Base-by-base conservation (phyloP, 2,329 filamentous ascomycete species). In the Fusarium paranaense region DNA sequence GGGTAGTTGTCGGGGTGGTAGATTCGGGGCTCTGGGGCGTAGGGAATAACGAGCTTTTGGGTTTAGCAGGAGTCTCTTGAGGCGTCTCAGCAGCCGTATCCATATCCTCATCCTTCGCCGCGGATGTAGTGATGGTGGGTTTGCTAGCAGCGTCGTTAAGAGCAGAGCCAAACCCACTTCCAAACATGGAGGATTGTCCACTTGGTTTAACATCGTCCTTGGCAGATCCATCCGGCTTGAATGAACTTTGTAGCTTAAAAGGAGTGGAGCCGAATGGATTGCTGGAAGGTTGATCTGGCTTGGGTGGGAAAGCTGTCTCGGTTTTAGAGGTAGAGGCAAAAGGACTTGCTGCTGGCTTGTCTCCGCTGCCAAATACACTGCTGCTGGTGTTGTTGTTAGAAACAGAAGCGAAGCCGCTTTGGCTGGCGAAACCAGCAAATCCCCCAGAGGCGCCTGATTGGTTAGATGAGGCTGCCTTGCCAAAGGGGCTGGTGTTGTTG, bases 211-310 rank as follows among this genome's bases (percentile, higher is more conserved):
- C 85, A 38, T 92, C 90, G 27, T 93, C 88, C 67, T 90, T 90
- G 1, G 89, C 86, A 52, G 87, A 86, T 7, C 89, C 87, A 73
- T 94, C 92, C 10, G 87, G 86, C 77, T 91, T 90, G 83, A 94
- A 95, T 2, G 89, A 91, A 33, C 90, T 91, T 42, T 88, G 88
- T 18, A 94, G 85, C 75, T 93, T 92, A 83, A 94, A 94, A 0
- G 89, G 87, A 18, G 85, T 82, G n/a, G 86, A 86, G 30, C 85
- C 87, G 77, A 90, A 88, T 9, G 70, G 80, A 60, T 65, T 76
- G 80, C 82, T 37, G 64, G 79, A 38, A 57, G 81, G 66, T 35
- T 81, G 80, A 20, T 79, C 77, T 20, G 80, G 65, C 60, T 80
- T 70, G 58, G 78, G 47, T 6, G 79, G 71, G 62, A 81, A 81